Evolutionary conservation across 169 alveolate species (phyloP), one percentile per base, ranked within the genome.

Genomic region (Fabrea salina): DNA sequence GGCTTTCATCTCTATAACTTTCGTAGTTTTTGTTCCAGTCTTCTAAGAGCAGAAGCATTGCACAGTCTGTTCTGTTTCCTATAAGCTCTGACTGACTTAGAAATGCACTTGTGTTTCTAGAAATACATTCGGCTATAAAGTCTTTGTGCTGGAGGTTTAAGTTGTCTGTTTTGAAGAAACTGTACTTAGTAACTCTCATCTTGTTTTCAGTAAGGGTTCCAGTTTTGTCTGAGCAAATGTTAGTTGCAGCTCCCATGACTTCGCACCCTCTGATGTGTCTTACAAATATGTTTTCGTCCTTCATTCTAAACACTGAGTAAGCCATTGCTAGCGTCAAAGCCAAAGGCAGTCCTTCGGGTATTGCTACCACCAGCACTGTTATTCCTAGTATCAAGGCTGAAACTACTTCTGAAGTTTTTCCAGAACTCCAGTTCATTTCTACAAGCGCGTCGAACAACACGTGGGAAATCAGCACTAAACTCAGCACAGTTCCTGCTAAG

Each of bases 321-420:
- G 86, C 88, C 54, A 89, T 43, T 30, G 84, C 54, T 56, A 89
- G 71, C 76, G 91, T 89, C 32, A 89, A 90, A 6, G 94, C 92
- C 6, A 89, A 71, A 13, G 92, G 92, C 33, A 89, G 89, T n/a
- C 94, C 94, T 81, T 89, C 94, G 16, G 94, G 94, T 0, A 82
- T 82, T n/a, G 98, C 97, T 5, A 94, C 97, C 30, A 95, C 97
- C 50, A 96, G 84, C 33, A 95, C 88, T 13, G 97, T 91, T 56
- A 93, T 87, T 19, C 92, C 92, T 19, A 92, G 87, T 51, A 94
- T 91, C 47, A 94, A 75, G 5, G 32, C 7, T 13, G 22, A 7
- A 5, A 67, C 11, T 5, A 19, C 39, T 5, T 67, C 66, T 7
- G 11, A 6, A 5, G 40, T 8, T 6, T 67, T 7, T 7, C 43